Conservation (phyloP, 805 yeast genomes). For the Saccharomycopsis oosterbeekiorum region DNA sequence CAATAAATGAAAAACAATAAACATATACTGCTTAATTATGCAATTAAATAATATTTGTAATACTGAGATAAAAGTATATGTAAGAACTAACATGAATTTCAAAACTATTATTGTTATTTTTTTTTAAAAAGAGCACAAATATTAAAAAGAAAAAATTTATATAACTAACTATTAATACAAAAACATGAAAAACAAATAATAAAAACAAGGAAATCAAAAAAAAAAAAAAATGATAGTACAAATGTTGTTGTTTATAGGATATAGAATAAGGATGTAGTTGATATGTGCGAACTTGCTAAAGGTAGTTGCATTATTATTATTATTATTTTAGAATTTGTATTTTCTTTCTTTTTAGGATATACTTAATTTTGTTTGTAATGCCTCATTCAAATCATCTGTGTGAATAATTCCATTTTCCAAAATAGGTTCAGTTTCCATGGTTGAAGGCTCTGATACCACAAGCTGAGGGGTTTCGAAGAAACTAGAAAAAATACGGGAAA, state of each 20-base stretch:
- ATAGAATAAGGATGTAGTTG: no score
- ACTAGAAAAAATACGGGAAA: background rate
- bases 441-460: background rate
- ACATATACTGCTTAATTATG: background rate
- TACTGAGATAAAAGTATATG: background rate
- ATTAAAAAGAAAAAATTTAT: background rate
- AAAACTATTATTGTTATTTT: background rate
- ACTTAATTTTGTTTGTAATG: slow-evolving; percentile 4
- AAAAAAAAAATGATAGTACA: background rate
- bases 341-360: background rate
- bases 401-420: slow-evolving; percentile 1
- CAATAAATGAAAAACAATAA: background rate
- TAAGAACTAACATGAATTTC: background rate
- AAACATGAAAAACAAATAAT: background rate
- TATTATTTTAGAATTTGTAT: background rate
- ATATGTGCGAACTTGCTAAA: background rate
- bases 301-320: background rate
- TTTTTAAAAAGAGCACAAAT: background rate
- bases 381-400: slow-evolving; percentile 4
- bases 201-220: background rate
- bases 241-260: background rate
- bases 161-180: background rate
- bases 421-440: background rate
- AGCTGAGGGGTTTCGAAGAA: background rate
- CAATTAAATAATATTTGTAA: background rate